Evolutionary conservation across 495 filamentous ascomycete species (phyloP).

Genomic region (Daldinia vernicosa): DNA sequence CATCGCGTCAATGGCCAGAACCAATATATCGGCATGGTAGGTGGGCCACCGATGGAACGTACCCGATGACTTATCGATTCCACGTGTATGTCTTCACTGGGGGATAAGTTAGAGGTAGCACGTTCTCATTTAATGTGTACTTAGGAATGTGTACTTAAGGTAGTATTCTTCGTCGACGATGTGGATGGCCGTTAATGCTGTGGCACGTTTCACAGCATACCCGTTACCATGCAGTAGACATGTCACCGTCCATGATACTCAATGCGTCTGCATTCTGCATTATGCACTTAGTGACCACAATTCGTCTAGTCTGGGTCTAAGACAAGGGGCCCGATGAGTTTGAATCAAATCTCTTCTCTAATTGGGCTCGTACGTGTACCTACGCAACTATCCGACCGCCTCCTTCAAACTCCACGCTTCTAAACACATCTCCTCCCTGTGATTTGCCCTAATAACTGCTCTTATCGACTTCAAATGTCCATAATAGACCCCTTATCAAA

Average conservation of each 20-base stretch:
- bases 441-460: constrained; percentile 5
- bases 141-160: no score
- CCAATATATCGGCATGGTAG: background rate
- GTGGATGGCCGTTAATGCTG: constrained; percentile 18
- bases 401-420: constrained; percentile 27
- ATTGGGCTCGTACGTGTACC: constrained; percentile 20
- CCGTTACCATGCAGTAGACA: constrained; percentile 24
- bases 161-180: background rate
- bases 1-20: background rate
- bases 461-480: background rate
- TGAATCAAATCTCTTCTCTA: constrained; percentile 21
- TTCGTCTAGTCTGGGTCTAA: background rate
- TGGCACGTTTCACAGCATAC: constrained; percentile 35
- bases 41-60: background rate
- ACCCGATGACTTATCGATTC: background rate
- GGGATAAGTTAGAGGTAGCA: background rate
- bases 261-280: constrained; percentile 19
- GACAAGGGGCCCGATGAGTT: constrained; percentile 5
- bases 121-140: no score
- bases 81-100: constrained; percentile 7
- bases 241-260: constrained; percentile 25
- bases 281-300: background rate
- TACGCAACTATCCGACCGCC: constrained; percentile 7
- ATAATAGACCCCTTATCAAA: constrained; percentile 7
- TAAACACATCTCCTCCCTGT: constrained; percentile 9